These are phyloP conservation scores for Linum trigynum DNA, from an alignment of 345 rosid species.

Conservation along the genomic window DNA sequence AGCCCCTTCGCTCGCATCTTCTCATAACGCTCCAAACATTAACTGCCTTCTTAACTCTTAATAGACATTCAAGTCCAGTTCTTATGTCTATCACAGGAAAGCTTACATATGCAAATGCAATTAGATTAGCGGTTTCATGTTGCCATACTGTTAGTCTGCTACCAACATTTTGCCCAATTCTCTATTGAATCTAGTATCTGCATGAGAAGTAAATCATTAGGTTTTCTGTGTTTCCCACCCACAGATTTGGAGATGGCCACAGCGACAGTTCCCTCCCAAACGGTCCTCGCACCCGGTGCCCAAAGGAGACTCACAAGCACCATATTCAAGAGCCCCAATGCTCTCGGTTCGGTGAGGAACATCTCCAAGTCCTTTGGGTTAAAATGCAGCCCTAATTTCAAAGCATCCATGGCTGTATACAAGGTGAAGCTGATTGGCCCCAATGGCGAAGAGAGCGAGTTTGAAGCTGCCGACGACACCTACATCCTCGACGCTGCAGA, in stretches of 20 bases:
- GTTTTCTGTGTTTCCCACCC: neutral
- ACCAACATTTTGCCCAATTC: no score
- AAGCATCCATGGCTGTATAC: conserved; percentile 51
- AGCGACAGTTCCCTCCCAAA: neutral
- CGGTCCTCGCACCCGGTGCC: neutral
- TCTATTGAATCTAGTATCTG: no score
- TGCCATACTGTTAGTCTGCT: no score
- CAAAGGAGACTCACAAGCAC: neutral
- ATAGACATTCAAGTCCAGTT: neutral
- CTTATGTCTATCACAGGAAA: neutral
- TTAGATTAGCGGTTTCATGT: no score
- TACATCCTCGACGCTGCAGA: conserved; percentile 84
- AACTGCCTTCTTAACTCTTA: neutral
- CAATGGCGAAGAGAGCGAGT: conserved; percentile 43
- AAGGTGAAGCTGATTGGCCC: conserved; percentile 75
- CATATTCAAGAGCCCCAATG: neutral
- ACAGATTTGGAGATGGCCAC: neutral
- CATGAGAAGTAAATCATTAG: no score
- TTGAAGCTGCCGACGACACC: conserved; percentile 47
- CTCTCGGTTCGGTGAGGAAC: neutral
- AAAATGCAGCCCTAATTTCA: neutral
- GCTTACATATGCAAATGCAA: neutral
- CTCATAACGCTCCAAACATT: conserved; percentile 1
- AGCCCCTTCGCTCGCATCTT: neutral
- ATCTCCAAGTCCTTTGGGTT: neutral